Evolutionary conservation across 345 rosid species (phyloP).

Genomic region (Arabidopsis suecica): DNA sequence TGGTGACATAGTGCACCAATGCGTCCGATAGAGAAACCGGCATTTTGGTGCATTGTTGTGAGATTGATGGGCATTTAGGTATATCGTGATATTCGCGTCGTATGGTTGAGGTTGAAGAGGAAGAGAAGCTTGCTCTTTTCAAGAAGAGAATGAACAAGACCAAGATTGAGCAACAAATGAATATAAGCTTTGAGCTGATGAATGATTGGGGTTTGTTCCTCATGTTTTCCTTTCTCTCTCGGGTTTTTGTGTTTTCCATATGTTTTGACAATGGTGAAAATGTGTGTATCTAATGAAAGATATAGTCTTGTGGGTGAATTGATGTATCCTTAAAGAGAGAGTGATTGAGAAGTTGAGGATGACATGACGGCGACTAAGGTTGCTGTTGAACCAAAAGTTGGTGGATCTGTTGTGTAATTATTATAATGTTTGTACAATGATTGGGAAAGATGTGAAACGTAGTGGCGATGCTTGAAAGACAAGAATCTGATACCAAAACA

Average conservation of each 20-base stretch:
- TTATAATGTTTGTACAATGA: not conserved
- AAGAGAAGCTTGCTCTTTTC: slow-evolving; percentile 7
- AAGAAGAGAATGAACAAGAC: slow-evolving; percentile 24
- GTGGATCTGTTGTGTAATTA: slow-evolving; percentile 13
- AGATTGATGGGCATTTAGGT: slow-evolving; percentile 17
- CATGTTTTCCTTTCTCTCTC: slow-evolving; percentile 6
- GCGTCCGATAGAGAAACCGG: slow-evolving; percentile 63
- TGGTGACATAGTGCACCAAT: slow-evolving; percentile 73
- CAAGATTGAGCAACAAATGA: slow-evolving; percentile 16
- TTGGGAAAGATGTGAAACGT: slow-evolving; percentile 32
- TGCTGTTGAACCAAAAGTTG: slow-evolving; percentile 30
- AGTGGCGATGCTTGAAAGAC: slow-evolving; percentile 33
- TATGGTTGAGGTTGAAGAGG: slow-evolving; percentile 17
- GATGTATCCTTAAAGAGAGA: slow-evolving; percentile 20
- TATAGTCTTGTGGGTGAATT: not conserved
- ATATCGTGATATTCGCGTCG: not conserved
- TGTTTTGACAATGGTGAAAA: not conserved
- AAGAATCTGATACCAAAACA: slow-evolving; percentile 18
- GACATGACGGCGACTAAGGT: slow-evolving; percentile 35
- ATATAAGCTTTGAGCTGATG: slow-evolving; percentile 9
- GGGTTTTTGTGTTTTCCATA: too few species aligned
- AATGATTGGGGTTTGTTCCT: slow-evolving; percentile 6
- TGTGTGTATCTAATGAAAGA: not conserved
- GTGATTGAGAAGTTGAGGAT: slow-evolving; percentile 29
- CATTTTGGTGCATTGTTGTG: slow-evolving; percentile 52